A percentile compares a stretch with the other conserved stretches of the same genome.
phyloP scores from a whole-genome alignment of 495 filamentous ascomycete genomes.

The Podospora pseudocomata region DNA sequence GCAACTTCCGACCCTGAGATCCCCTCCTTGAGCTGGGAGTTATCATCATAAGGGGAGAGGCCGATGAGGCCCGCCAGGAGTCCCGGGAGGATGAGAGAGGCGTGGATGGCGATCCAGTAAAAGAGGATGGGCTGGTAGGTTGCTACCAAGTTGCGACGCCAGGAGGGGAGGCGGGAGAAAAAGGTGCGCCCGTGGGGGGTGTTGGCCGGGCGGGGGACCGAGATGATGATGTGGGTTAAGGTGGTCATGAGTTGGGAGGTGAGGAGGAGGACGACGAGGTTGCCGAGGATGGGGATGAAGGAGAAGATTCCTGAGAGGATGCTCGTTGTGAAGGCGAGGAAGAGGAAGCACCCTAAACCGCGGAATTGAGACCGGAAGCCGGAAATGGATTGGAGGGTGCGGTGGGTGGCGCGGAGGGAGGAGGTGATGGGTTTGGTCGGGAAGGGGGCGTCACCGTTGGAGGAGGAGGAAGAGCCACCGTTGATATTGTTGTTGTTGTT shows the following conservation, averaged over 20 bases:
- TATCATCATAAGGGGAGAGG: conserved; percentile 22
- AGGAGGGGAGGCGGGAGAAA: conserved; percentile 44
- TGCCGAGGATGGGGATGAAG: conserved; percentile 29
- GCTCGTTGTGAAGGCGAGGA: conserved; percentile 21
- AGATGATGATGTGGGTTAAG: conserved; percentile 47
- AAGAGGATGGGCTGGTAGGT: conserved; percentile 39
- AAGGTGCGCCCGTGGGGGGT: conserved; percentile 35
- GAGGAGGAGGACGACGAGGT: conserved; percentile 33
- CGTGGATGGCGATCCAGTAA: conserved; percentile 32
- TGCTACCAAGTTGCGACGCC: conserved; percentile 42
- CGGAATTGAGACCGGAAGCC: conserved; percentile 43
- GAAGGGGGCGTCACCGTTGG: neutral
- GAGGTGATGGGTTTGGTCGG: conserved; percentile 37
- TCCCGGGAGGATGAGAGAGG: conserved; percentile 25
- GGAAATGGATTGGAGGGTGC: conserved; percentile 34
- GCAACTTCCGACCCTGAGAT: conserved; percentile 9
- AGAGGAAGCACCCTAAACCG: conserved; percentile 33
- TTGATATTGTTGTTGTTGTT: neutral
- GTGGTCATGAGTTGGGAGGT: conserved; percentile 38
- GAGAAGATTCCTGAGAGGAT: conserved; percentile 25
- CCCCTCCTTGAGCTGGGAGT: conserved; percentile 22
- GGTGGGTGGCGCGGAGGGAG: conserved; percentile 42
- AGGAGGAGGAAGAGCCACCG: neutral
- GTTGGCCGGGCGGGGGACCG: conserved; percentile 6
- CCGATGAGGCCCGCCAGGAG: conserved; percentile 30